These are phyloP conservation scores for Vitis labrusca DNA, from an alignment of 164 flowering plant species.

Conservation along the genomic window DNA sequence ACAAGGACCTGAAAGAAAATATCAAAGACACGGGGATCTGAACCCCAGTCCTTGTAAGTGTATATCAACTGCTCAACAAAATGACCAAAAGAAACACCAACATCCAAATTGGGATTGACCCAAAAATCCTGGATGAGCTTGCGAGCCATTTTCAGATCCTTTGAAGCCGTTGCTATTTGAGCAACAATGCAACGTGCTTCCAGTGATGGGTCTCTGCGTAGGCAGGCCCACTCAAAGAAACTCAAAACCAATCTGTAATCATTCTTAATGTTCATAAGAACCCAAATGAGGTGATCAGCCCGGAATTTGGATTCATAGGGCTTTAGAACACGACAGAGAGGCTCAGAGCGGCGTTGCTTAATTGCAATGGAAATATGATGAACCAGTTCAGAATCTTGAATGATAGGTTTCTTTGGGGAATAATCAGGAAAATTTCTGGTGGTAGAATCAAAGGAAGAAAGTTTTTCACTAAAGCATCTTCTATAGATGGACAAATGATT, in stretches of 20 bases:
- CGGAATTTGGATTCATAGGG: slow-evolving; percentile 54
- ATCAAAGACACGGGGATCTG: slow-evolving; percentile 60
- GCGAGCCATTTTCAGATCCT: slow-evolving; percentile 46
- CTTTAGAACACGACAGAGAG: slow-evolving; percentile 41
- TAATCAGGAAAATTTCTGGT: slow-evolving; percentile 66
- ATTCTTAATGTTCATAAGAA: slow-evolving; percentile 56
- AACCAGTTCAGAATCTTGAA: slow-evolving; percentile 59
- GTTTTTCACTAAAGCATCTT: slow-evolving; percentile 16
- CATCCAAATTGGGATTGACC: slow-evolving; percentile 37
- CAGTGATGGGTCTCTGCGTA: slow-evolving; percentile 45
- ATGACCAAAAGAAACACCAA: slow-evolving; percentile 20
- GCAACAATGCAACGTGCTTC: slow-evolving; percentile 63
- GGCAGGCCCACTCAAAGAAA: slow-evolving; percentile 60
- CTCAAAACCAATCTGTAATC: slow-evolving; percentile 53
- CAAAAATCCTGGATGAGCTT: slow-evolving; percentile 46
- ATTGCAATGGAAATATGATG: slow-evolving; percentile 42
- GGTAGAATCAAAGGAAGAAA: slow-evolving; percentile 18
- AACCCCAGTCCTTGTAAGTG: slow-evolving; percentile 76
- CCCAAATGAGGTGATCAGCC: slow-evolving; percentile 61
- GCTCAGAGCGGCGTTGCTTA: slow-evolving; percentile 55
- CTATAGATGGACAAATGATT: slow-evolving; percentile 4
- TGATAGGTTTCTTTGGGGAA: slow-evolving; percentile 58
- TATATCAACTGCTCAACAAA: slow-evolving; percentile 56
- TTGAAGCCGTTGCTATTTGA: slow-evolving; percentile 55
- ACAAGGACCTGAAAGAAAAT: slow-evolving; percentile 61